Evolutionary conservation across 768 basidiomycete species (phyloP), one percentile per base, ranked within the genome.

Genomic region (Leccinellum albellum): DNA sequence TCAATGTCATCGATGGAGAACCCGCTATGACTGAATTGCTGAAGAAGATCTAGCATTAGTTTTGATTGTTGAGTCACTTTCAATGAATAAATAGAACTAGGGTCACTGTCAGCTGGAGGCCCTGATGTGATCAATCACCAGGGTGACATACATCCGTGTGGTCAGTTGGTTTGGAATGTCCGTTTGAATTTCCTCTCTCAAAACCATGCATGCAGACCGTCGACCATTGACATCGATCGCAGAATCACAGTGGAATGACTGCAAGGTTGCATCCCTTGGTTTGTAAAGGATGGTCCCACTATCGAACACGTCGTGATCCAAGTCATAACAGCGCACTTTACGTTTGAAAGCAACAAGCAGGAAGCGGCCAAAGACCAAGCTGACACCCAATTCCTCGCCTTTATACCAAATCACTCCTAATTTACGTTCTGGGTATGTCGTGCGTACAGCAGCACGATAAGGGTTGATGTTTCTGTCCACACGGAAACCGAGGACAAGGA

Each of bases 251-350:
- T 31, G 13, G 23, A 51, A 61, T 9, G 53, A 57, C 28, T 1
- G 24, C n/a, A 64, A 13, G 12, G 21, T 21, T 1, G 28, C 17
- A 17, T 33, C 20, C 2, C 40, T 21, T 6, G 44, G 17, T 51
- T 53, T 56, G 28, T 65, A 57, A 47, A 64, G 32, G 26, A 64
- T 46, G 20, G 28, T 57, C 5, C 47, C 37, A 6, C 32, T 32
- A 21, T 56, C 46, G 21, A n/a, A 21, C 10, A 21, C 42, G 6
- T 50, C 32, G 42, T 32, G 21, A 40, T 52, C 40, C 51, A 59
- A 24, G 24, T 63, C 53, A 54, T 64, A 61, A 14, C 64, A 65
- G 7, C 53, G 54, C 15, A 65, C 44, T 47, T 58, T 51, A 8
- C 57, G 37, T 10, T 15, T 40, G 21, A 66, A 37, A 23, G 56